phyloP scores from a whole-genome alignment of 2,329 filamentous ascomycete genomes.

The Tolypocladium pustulatum region DNA sequence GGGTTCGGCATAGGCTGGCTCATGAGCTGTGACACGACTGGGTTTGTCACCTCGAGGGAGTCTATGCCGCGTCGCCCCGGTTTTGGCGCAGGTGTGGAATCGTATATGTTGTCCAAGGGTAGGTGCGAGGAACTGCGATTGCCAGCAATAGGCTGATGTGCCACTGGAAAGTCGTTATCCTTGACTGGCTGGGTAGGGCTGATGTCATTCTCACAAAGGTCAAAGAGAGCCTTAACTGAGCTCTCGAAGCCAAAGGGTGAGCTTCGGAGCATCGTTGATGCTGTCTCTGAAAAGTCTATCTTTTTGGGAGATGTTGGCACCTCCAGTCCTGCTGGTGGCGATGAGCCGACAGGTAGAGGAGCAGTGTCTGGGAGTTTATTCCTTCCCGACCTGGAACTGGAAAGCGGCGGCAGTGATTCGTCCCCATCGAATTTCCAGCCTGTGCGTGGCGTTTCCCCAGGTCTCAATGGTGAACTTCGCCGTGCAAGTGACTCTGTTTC shows the following conservation, averaged over 20 bases:
- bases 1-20: neutral
- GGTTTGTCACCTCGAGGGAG: neutral
- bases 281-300: conserved; percentile 25
- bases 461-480: conserved; percentile 18
- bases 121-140: conserved; percentile 8
- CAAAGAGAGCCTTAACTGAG: conserved; percentile 7
- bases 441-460: conserved; percentile 4
- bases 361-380: conserved; percentile 19
- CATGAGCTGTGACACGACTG: neutral
- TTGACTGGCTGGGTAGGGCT: conserved; percentile 3
- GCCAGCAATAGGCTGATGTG: neutral
- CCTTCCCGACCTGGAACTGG: conserved; percentile 13
- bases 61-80: neutral
- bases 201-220: conserved; percentile 3
- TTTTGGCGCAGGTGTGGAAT: conserved; percentile 9
- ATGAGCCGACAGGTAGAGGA: conserved; percentile 10
- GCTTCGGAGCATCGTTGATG: conserved; percentile 20
- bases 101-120: conserved; percentile 16
- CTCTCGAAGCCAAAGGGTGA: conserved; percentile 13
- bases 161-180: neutral
- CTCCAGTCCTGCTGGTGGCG: neutral
- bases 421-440: conserved; percentile 14
- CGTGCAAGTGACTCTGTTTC: conserved; percentile 11
- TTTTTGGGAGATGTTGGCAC: neutral
- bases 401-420: conserved; percentile 13